Conservation (phyloP, 2,329 filamentous ascomycete species). For the Aureobasidium melanogenum region DNA sequence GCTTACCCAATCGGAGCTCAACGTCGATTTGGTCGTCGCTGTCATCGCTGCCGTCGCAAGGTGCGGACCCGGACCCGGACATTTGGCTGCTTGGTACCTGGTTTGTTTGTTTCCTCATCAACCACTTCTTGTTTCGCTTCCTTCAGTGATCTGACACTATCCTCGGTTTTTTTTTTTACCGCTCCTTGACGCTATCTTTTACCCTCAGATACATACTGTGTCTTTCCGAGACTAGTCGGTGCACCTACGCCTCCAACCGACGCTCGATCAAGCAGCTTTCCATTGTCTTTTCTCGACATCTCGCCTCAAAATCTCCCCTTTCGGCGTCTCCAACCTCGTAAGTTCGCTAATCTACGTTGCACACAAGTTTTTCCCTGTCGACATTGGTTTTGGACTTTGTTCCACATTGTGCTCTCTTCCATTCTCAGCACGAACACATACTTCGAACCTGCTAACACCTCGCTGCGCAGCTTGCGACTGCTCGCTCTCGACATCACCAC, state of each 20-base stretch:
- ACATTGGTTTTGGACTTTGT: background rate
- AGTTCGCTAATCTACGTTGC: background rate
- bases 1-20: background rate
- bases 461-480: background rate
- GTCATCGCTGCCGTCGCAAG: background rate
- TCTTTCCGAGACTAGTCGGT: background rate
- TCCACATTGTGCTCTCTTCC: background rate
- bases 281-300: background rate
- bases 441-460: background rate
- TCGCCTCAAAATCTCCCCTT: background rate
- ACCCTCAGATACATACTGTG: background rate
- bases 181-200: no score
- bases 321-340: background rate
- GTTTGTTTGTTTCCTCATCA: background rate
- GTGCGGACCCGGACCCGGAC: background rate
- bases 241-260: background rate
- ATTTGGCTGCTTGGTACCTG: background rate
- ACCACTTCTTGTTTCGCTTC: background rate
- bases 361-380: background rate
- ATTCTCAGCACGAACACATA: background rate
- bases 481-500: background rate
- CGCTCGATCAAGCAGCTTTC: background rate
- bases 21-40: background rate
- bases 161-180: background rate
- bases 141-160: background rate